Conservation (phyloP, 2,329 filamentous ascomycete species). For the Phialocephala subalpina region DNA sequence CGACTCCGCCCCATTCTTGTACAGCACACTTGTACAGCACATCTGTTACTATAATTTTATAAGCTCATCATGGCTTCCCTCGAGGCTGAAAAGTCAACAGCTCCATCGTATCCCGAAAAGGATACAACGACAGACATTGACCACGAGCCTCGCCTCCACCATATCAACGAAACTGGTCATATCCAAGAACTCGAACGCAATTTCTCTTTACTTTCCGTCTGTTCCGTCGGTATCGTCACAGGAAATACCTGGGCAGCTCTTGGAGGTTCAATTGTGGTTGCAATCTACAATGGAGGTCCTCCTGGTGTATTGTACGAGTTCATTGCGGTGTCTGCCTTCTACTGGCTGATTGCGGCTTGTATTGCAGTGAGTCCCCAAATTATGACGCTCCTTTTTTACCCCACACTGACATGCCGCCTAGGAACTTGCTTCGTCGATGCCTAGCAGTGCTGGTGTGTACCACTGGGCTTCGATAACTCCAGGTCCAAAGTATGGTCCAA, state of each 20-base stretch:
- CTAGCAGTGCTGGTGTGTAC: slow-evolving; percentile 50
- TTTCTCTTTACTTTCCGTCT: slow-evolving; percentile 56
- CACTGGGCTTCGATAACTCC: slow-evolving; percentile 60
- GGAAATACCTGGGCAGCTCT: slow-evolving; percentile 54
- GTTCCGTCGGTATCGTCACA: slow-evolving; percentile 53
- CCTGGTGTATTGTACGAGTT: slow-evolving; percentile 71
- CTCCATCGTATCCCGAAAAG: slow-evolving; percentile 25
- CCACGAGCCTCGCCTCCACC: slow-evolving; percentile 19
- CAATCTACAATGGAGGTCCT: slow-evolving; percentile 62
- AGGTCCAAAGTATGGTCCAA: slow-evolving; percentile 53
- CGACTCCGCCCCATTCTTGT: neutral
- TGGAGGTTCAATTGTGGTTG: slow-evolving; percentile 53
- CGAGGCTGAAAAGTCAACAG: neutral
- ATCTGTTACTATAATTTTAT: neutral
- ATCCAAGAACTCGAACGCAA: slow-evolving; percentile 58
- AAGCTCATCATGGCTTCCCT: slow-evolving; percentile 5
- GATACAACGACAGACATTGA: slow-evolving; percentile 16
- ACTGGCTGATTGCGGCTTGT: slow-evolving; percentile 57
- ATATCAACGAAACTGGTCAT: slow-evolving; percentile 58
- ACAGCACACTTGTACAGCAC: neutral
- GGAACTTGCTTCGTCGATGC: slow-evolving; percentile 41
- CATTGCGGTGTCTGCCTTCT: slow-evolving; percentile 57
- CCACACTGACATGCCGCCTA: slow-evolving; percentile 16
- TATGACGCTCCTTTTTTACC: neutral
- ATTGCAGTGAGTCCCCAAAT: slow-evolving; percentile 50